Percentiles rank a stretch among this genome's conserved stretches.
Evolutionary conservation across 2,329 filamentous ascomycete genomes (phyloP).

Genomic region (Claviceps sp.): DNA sequence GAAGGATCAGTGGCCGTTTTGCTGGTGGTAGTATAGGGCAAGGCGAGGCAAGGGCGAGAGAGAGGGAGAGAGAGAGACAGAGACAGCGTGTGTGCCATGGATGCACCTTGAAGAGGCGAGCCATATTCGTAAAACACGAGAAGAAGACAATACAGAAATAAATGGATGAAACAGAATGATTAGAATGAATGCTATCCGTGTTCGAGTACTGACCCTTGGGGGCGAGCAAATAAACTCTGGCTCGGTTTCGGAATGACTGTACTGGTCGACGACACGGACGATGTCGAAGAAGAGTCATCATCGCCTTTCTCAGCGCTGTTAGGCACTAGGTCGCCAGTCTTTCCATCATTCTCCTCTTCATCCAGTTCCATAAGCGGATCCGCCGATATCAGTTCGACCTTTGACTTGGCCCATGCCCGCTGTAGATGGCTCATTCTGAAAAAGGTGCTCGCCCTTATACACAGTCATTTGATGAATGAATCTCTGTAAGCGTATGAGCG

Average conservation of each 20-base stretch:
- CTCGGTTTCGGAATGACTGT: constrained; percentile 74
- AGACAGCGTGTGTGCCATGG: background rate
- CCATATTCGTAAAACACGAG: too few relatives aligned
- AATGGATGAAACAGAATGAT: background rate
- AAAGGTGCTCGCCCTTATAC: background rate
- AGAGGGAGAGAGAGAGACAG: background rate
- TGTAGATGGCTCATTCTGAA: constrained; percentile 66
- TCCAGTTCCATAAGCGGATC: constrained; percentile 32
- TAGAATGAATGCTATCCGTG: background rate
- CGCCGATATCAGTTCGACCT: constrained; percentile 42
- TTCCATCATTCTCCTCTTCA: constrained; percentile 34
- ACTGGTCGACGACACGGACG: constrained; percentile 79
- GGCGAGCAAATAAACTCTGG: constrained; percentile 59
- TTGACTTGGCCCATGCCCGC: constrained; percentile 64
- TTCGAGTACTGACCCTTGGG: constrained; percentile 40
- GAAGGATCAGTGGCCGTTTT: constrained; percentile 7
- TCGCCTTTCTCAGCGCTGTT: constrained; percentile 32
- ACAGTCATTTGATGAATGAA: background rate
- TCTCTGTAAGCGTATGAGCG: background rate
- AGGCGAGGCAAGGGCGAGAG: background rate
- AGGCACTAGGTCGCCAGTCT: constrained; percentile 24
- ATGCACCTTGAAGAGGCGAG: background rate
- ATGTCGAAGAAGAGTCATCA: constrained; percentile 62
- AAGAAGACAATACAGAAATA: background rate
- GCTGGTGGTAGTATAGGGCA: background rate